A percentile compares a stretch with the other conserved stretches of the same genome.
Evolutionary conservation across 805 yeast genomes (phyloP).

Genomic region (Komagataella ulmi): DNA sequence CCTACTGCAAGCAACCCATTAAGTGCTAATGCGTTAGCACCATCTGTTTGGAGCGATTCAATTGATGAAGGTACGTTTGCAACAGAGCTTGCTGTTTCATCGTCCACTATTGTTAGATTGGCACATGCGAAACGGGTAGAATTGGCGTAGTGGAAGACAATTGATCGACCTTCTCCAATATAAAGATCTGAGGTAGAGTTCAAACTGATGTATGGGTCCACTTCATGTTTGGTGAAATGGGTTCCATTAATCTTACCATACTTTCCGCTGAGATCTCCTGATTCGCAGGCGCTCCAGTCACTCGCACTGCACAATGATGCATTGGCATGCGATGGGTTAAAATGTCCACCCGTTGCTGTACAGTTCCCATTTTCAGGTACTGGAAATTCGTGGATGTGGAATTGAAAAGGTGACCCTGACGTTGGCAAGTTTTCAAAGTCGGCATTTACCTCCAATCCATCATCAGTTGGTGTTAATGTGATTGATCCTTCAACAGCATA

Average conservation of each 20-base stretch:
- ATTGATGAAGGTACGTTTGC: neutral
- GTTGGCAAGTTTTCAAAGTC: slow-evolving; percentile 29
- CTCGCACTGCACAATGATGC: slow-evolving; percentile 21
- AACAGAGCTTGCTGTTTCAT: neutral
- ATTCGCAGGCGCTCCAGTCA: slow-evolving; percentile 25
- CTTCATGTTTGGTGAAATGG: slow-evolving; percentile 23
- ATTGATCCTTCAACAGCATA: slow-evolving; percentile 4
- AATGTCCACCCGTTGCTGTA: slow-evolving; percentile 26
- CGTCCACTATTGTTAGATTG: slow-evolving; percentile 10
- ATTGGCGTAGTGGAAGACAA: slow-evolving; percentile 36
- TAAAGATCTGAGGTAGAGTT: slow-evolving; percentile 21
- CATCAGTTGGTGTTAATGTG: slow-evolving; percentile 1
- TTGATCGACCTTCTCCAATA: slow-evolving; percentile 26
- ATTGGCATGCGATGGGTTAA: slow-evolving; percentile 27
- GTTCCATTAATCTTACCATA: slow-evolving; percentile 32
- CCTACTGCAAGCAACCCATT: neutral
- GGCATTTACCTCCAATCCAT: slow-evolving; percentile 24
- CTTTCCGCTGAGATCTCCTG: slow-evolving; percentile 36
- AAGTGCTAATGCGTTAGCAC: neutral
- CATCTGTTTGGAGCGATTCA: neutral
- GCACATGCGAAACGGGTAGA: slow-evolving; percentile 43
- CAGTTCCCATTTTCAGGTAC: slow-evolving; percentile 23
- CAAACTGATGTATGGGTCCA: slow-evolving; percentile 28
- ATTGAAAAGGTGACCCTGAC: slow-evolving; percentile 28
- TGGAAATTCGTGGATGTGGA: slow-evolving; percentile 28